A percentile compares a stretch with the other conserved stretches of the same genome.
Evolutionary conservation across 345 rosid species (phyloP).

Genomic region (Ailanthus altissimus): DNA sequence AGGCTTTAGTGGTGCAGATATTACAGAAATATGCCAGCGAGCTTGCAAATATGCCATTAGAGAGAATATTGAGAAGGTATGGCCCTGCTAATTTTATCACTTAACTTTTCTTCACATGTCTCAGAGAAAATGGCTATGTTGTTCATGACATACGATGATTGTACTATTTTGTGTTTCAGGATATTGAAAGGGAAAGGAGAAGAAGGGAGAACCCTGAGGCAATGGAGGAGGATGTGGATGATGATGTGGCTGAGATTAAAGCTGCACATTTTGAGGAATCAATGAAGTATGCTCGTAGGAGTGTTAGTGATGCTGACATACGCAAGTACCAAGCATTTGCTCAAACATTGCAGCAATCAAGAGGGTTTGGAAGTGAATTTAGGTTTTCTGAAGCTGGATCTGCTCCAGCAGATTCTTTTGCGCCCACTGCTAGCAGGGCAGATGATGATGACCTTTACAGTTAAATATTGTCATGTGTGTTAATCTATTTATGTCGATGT

Average conservation of each 20-base stretch:
- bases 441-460: conserved; percentile 90
- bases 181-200: conserved; percentile 88
- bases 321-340: conserved; percentile 96
- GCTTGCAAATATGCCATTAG: conserved; percentile 92
- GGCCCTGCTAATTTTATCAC: conserved; percentile 1
- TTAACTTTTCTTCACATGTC: not conserved
- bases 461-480: conserved; percentile 33
- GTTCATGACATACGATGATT: not conserved
- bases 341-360: conserved; percentile 89
- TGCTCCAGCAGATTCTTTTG: conserved; percentile 61
- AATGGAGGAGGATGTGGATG: conserved; percentile 87
- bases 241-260: conserved; percentile 83
- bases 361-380: conserved; percentile 86
- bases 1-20: conserved; percentile 97
- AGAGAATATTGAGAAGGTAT: conserved; percentile 90
- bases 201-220: conserved; percentile 85
- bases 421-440: conserved; percentile 62
- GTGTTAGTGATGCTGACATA: conserved; percentile 93
- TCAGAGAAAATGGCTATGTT: not conserved
- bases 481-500: not conserved
- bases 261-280: conserved; percentile 92
- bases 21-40: conserved; percentile 94
- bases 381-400: conserved; percentile 59
- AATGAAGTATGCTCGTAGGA: conserved; percentile 86
- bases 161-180: conserved; percentile 39